Conservation (phyloP, 2,329 filamentous ascomycete species). For the Cladorrhinum sp. region DNA sequence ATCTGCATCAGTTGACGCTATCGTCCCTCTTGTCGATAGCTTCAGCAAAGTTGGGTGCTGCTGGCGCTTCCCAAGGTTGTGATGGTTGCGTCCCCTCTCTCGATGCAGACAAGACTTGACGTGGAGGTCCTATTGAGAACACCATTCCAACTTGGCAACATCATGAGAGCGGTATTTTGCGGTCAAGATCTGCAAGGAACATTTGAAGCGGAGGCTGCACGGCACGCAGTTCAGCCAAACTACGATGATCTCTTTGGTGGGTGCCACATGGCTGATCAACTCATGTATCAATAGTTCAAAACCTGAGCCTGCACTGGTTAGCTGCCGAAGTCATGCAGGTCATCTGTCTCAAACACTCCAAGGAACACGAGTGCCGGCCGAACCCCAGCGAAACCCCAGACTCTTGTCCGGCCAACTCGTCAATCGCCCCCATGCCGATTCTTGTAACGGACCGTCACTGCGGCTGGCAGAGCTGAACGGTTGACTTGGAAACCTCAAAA, state of each 20-base stretch:
- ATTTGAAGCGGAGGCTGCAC: background rate
- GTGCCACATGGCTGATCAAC: background rate
- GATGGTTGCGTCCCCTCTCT: too few relatives aligned
- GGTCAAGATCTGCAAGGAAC: too few relatives aligned
- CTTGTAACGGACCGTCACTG: background rate
- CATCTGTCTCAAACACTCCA: background rate
- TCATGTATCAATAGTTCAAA: background rate
- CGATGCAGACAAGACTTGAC: too few relatives aligned
- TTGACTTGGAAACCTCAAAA: background rate
- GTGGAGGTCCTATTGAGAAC: too few relatives aligned
- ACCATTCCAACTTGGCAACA: too few relatives aligned
- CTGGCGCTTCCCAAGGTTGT: background rate
- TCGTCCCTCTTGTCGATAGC: background rate
- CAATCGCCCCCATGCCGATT: background rate
- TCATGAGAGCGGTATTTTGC: too few relatives aligned
- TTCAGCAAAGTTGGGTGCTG: background rate
- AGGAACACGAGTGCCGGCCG: conserved; percentile 2
- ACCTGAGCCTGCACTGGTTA: background rate
- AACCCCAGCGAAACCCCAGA: conserved; percentile 6
- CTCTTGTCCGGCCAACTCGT: background rate
- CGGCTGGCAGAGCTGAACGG: background rate
- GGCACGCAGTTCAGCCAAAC: background rate
- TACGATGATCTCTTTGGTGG: background rate
- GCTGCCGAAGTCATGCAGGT: background rate
- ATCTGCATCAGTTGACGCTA: background rate